These are phyloP conservation scores for Penicillium sp. DNA, from an alignment of 2,329 filamentous ascomycete species.

Conservation along the genomic window DNA sequence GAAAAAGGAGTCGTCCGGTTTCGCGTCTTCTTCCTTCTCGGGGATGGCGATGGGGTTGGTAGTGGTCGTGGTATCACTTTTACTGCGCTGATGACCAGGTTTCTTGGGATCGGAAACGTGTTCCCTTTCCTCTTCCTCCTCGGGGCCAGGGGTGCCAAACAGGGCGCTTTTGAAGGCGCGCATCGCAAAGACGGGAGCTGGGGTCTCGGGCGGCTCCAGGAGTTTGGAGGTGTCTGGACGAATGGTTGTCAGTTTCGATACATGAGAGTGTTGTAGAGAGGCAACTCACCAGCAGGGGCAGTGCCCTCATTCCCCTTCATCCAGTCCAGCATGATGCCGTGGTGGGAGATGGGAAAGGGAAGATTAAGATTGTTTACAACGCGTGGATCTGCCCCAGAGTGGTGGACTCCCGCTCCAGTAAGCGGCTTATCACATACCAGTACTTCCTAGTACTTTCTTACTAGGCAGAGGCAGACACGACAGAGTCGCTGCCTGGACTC, in stretches of 20 bases:
- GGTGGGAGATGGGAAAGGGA: constrained; percentile 17
- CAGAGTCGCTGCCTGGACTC: no score
- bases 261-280: neutral
- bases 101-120: constrained; percentile 18
- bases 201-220: constrained; percentile 65
- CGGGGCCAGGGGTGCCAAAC: constrained; percentile 65
- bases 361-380: constrained; percentile 41
- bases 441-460: no score
- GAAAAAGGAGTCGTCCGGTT: constrained; percentile 29
- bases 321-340: constrained; percentile 32
- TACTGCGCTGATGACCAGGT: constrained; percentile 23
- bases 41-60: constrained; percentile 23
- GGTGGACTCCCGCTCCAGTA: neutral
- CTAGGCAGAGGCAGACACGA: no score
- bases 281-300: constrained; percentile 21
- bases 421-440: no score
- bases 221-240: constrained; percentile 54
- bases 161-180: constrained; percentile 69
- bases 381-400: no score
- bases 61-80: constrained; percentile 26
- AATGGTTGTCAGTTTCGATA: neutral
- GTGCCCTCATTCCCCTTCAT: constrained; percentile 27
- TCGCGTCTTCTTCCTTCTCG: constrained; percentile 25
- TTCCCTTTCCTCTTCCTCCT: constrained; percentile 50
- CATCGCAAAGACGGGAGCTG: constrained; percentile 68